Evolutionary conservation across 2,329 filamentous ascomycete genomes (phyloP), one percentile per base, ranked within the genome.

Genomic region (Trichoderma pleuroti): DNA sequence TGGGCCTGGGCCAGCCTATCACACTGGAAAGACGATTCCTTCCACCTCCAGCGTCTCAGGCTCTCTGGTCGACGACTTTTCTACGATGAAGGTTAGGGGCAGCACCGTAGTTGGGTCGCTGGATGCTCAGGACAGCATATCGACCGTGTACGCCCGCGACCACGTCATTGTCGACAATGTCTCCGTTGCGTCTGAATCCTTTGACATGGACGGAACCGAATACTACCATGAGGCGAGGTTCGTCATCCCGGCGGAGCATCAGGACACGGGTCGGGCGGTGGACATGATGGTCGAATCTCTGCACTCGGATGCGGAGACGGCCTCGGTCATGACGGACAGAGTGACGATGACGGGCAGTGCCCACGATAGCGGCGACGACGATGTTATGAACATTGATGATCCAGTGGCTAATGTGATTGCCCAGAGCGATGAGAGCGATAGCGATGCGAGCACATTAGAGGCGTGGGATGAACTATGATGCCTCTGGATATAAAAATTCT

Each of bases 1-100:
- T 30, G 83, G 84, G 0, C 84, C 84, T 1, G 84, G 84, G 0
- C 84, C 84, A 5, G 79, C 77, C 4, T 86, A 82, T 72, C 83
- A 84, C 73, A 86, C 84, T 0, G 84, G 84, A 0, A 72, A 74
- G 5, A 84, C 83, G 2, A 73, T 81, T 0, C 75, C 80, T 6
- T 80, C 80, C 2, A 68, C 79, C 3, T 80, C 81, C 1, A 82
- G 80, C 30, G 60, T 77, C 4, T 76, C 77, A 12, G 78, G 77
- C 5, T 82, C 81, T 5, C 76, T 83, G 49, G 72, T 81, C 9
- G 80, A 80, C 9, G 81, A 78, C 3, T 68, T 84, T 68, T 76
- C 75, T 4, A 74, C 74, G 3, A 73, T 85, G 62, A 76, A 73
- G 9, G 70, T 84, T 18, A 76, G 74, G 52, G 77, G 79, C 6